Evolutionary conservation across 2,329 filamentous ascomycete species (phyloP), one percentile per base, ranked within the genome.

Genomic region (Ceratocystis albifundus): DNA sequence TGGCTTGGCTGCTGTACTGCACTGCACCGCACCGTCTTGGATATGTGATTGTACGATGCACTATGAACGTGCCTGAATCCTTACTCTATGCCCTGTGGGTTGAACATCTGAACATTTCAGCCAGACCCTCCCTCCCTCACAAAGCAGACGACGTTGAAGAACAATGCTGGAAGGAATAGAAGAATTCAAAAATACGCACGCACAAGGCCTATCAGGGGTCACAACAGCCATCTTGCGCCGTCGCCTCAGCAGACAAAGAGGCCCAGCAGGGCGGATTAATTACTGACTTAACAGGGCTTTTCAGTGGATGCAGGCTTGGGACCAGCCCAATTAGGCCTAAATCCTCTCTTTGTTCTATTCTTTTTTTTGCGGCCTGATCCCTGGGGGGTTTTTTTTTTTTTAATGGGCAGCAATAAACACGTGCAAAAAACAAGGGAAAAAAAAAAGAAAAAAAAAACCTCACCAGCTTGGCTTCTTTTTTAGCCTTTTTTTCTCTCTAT

Each of bases 311-410:
- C 25, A 36, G 28, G 17, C 55, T 36, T 28, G 8, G 4, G 8
- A 6, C 32, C 61, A 5, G 32, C 15, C 36, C 25, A 41, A 48
- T 7, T 46, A 8, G 25, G 12, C 22, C 10, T 44, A 17, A n/a
- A 62, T 62, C 36, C 61, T 44, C 61, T 44, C 61, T 45, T 45
- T 62, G 45, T 57, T 48, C 25, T 25, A 12, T 48, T 25, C 32
- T 65, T 44, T 15, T 48, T 25, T 48, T 65, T 44, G 63, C 63
- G 63, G 25, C 22, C 48, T 57, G n/a, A 25, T 65, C 32, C n/a
- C 32, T 57, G 36, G 48, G n/a, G n/a, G n/a, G n/a, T n/a, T n/a
- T n/a, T n/a, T n/a, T n/a, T n/a, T 22, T 32, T 15, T 22, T 15
- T 25, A 53, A 41, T 41, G 36, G 48, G 48, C 48, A 53, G 48